Base-by-base conservation (phyloP, 2,329 filamentous ascomycete genomes). In the Penicillium crustosum region DNA sequence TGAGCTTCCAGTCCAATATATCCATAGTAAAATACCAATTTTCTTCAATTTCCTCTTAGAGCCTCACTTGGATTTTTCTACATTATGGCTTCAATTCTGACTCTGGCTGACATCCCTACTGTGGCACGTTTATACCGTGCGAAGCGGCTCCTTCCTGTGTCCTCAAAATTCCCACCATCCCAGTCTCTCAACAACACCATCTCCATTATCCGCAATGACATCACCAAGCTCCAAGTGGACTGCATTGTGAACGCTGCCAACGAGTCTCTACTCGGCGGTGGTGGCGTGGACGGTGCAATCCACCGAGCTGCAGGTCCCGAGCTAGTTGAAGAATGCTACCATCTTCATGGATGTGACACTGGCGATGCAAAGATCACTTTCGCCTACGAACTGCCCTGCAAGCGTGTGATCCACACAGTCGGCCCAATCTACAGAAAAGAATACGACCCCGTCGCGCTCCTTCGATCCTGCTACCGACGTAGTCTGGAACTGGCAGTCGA, bases 191-290 rank as follows among this genome's bases (percentile, higher is more conserved):
- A 75, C 50, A 64, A 74, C 41, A 72, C 58, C n/a, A 82, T 97
- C 67, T 85, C 84, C 45, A 78, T 93, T 38, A 81, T 91, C 63
- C 83, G 85, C 56, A 85, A 86, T 65, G 91, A 96, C 73, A 95
- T 97, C 74, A 97, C 93, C 15, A 86, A 81, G 15, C 84, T 97
- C 4, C 73, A 82, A 33, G 82, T 92, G 45, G 90, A 92, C 69
- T 89, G 89, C 62, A 94, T 97, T 66, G 93, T 97, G 73, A 97
- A 97, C 73, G 93, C 94, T 1, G 93, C 94, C 44, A 97, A 97
- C 74, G 77, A 76, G 10, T 83, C 82, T 2, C 84, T 97, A 0
- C 81, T 89, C 0, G 92, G 93, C 54, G 94, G 94, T 53, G 91
- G 92, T n/a, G 94, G 94, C 36, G 92, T 97, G 17, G 89, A 93